Percentiles rank a stretch among this genome's conserved stretches.
Evolutionary conservation across 495 filamentous ascomycete species (phyloP).

Genomic region (Aspergillus nidulans): DNA sequence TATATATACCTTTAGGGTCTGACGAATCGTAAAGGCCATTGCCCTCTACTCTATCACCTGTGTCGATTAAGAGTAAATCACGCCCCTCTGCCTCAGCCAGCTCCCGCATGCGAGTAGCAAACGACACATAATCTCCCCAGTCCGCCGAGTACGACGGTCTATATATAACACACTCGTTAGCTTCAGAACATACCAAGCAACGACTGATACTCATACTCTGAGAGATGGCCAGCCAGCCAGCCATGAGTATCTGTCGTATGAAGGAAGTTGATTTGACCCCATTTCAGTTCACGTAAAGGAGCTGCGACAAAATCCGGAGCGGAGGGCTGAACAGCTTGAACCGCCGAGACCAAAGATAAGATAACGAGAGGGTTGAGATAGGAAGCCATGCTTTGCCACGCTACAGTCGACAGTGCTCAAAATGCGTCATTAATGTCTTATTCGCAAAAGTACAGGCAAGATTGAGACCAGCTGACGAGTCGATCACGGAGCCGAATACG

Average conservation of each 20-base stretch:
- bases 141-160: slow-evolving; percentile 88
- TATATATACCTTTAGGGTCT: slow-evolving; percentile 79
- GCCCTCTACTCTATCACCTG: slow-evolving; percentile 89
- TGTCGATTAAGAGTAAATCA: slow-evolving; percentile 87
- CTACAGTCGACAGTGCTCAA: neutral
- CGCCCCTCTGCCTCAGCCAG: slow-evolving; percentile 71
- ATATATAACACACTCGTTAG: slow-evolving; percentile 12
- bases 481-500: too few relatives aligned
- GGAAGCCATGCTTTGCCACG: neutral
- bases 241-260: slow-evolving; percentile 95
- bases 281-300: slow-evolving; percentile 75
- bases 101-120: slow-evolving; percentile 73
- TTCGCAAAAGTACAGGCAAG: neutral
- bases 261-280: slow-evolving; percentile 92
- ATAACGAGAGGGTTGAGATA: neutral
- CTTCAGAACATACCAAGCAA: neutral
- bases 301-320: slow-evolving; percentile 75
- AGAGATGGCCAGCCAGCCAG: slow-evolving; percentile 90
- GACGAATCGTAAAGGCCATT: slow-evolving; percentile 96
- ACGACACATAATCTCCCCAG: slow-evolving; percentile 97
- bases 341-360: slow-evolving; percentile 25
- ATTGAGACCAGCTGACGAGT: too few relatives aligned
- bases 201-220: slow-evolving; percentile 56
- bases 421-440: neutral
- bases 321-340: slow-evolving; percentile 65